Evolutionary conservation across 495 filamentous ascomycete species (phyloP), one percentile per base, ranked within the genome.

Genomic region (Neurospora tetraspora): DNA sequence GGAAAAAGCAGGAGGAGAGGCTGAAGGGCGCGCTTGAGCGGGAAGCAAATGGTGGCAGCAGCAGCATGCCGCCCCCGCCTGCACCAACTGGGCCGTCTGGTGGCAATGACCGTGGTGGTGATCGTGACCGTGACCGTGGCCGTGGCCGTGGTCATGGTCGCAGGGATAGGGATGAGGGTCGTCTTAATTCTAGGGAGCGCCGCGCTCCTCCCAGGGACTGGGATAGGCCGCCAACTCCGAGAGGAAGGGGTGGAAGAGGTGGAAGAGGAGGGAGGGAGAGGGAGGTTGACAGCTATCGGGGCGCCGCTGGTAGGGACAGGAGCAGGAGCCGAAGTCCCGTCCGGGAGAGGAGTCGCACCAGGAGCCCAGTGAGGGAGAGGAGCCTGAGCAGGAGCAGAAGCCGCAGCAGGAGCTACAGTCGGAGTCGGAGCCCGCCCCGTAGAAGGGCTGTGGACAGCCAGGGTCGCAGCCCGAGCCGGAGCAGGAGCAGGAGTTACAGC

Each of bases 1-100:
- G 92, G 91, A 83, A 85, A 82, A 86, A 84, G 77, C 87, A 91
- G 76, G 90, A 92, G 81, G 92, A 96, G 82, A 83, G 91, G 81
- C 79, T 89, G 75, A 85, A 87, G 78, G 88, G 89, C 73, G 82
- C 85, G 18, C 78, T 86, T n/a, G 84, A 87, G 74, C 84, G 82
- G 76, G 79, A 84, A 74, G 80, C 79, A 61, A 75, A 77, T 1
- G 71, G 42, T 53, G 74, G 43, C 0, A 75, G 69, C 27, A 34
- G 53, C 53, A 34, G 53, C 27, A 65, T 65, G 53, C 23, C 23
- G 7, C 53, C 53, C 11, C 53, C 53, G 3, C 53, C 53, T 8
- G 53, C 53, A 18, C 27, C 53, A 34, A 65, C 27, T 65, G 53
- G 53, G 27, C 53, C 53, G 6, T 34, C 53, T 4, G 27, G 53